Evolutionary conservation across 495 filamentous ascomycete species (phyloP).

Genomic region (Penicillium crystallinum): DNA sequence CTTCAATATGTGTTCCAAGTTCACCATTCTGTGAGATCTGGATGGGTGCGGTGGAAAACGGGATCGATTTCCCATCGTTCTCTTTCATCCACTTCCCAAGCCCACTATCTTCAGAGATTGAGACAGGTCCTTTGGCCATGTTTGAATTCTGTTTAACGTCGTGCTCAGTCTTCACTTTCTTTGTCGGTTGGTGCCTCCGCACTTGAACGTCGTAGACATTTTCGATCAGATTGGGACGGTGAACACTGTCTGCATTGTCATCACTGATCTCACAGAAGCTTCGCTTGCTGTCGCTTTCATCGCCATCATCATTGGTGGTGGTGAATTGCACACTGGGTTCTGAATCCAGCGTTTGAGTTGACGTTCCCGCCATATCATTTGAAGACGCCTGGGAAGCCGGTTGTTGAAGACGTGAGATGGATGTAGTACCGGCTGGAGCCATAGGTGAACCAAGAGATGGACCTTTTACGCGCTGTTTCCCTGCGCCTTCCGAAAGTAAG

Average conservation of each 20-base stretch:
- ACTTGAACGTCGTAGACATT: constrained; percentile 65
- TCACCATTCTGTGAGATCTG: no score
- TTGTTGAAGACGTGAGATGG: constrained; percentile 13
- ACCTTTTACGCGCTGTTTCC: constrained; percentile 11
- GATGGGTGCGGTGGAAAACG: constrained; percentile 10
- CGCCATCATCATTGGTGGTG: constrained; percentile 16
- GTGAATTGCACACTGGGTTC: constrained; percentile 26
- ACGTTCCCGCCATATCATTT: neutral
- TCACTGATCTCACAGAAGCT: constrained; percentile 26
- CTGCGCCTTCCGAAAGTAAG: constrained; percentile 25
- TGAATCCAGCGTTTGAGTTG: neutral
- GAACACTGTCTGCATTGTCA: constrained; percentile 13
- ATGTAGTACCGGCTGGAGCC: constrained; percentile 26
- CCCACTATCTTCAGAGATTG: constrained; percentile 45
- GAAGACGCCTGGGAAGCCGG: neutral
- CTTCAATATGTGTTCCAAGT: no score
- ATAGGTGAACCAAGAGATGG: constrained; percentile 16
- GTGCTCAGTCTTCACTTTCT: constrained; percentile 55
- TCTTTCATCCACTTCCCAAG: constrained; percentile 63
- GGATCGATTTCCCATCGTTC: constrained; percentile 30
- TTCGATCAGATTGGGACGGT: constrained; percentile 51
- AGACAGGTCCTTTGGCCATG: constrained; percentile 35
- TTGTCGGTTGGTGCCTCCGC: constrained; percentile 56
- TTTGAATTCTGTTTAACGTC: constrained; percentile 36
- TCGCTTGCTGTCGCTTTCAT: constrained; percentile 27